Percentiles rank a stretch among this genome's conserved stretches.
Evolutionary conservation across 2,329 filamentous ascomycete species (phyloP).

Genomic region (Drechslerella dactyloides): DNA sequence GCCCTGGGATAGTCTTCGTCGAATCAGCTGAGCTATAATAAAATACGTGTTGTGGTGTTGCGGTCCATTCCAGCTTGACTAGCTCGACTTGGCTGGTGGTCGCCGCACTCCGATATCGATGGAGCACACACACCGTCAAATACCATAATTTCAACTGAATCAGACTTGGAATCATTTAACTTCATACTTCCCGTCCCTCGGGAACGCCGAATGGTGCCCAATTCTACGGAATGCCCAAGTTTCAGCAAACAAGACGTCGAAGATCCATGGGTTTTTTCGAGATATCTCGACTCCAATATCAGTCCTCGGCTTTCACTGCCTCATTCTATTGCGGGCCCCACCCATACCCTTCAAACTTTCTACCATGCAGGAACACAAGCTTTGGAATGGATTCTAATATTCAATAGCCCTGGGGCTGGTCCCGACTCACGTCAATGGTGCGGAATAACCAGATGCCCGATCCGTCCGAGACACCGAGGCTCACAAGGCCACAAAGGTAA

Average conservation of each 20-base stretch:
- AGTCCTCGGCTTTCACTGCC: slow-evolving; percentile 1
- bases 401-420: neutral
- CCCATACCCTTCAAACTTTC: neutral
- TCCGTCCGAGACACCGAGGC: neutral
- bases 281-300: neutral
- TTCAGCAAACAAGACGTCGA: neutral
- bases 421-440: neutral
- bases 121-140: no score
- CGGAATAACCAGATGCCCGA: neutral
- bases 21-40: no score
- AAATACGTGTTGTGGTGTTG: no score
- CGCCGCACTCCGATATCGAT: no score
- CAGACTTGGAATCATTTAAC: no score
- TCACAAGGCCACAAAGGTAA: slow-evolving; percentile 1
- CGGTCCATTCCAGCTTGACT: no score
- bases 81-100: no score
- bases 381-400: neutral
- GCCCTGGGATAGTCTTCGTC: no score
- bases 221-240: neutral
- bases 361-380: neutral
- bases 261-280: neutral
- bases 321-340: neutral
- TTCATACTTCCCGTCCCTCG: no score
- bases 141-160: no score
- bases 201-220: no score